Conservation (phyloP, 2,329 filamentous ascomycete genomes). For the Colletotrichum lindemuthianum region DNA sequence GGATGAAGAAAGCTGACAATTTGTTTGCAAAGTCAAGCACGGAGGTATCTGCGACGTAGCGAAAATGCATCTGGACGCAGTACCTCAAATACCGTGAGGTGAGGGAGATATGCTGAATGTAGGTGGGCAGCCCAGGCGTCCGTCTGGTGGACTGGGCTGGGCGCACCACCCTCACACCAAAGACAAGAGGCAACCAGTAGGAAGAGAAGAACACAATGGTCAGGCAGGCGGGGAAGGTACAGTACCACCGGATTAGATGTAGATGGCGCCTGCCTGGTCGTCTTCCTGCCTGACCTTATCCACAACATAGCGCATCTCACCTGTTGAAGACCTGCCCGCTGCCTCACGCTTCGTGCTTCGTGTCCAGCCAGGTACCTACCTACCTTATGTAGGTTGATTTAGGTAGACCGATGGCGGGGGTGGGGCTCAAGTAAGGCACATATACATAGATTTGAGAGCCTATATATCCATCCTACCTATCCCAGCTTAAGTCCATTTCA, state of each 20-base stretch:
- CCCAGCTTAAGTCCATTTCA: too few relatives aligned
- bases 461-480: too few relatives aligned
- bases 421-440: background rate
- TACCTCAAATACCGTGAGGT: too few relatives aligned
- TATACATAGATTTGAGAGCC: too few relatives aligned
- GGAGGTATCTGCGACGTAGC: background rate
- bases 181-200: slow-evolving; percentile 11
- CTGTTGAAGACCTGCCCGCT: too few relatives aligned
- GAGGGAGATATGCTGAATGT: too few relatives aligned
- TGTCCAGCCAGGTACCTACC: background rate
- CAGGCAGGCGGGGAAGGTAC: slow-evolving; percentile 1
- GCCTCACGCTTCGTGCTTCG: background rate
- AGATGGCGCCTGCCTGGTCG: too few relatives aligned
- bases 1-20: slow-evolving; percentile 14
- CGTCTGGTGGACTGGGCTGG: too few relatives aligned
- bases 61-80: slow-evolving; percentile 7
- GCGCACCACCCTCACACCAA: slow-evolving; percentile 15
- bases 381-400: background rate
- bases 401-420: slow-evolving; percentile 2
- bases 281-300: too few relatives aligned
- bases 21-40: background rate
- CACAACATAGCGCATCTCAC: too few relatives aligned
- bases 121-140: too few relatives aligned
- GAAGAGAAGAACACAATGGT: slow-evolving; percentile 17
- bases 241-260: background rate